phyloP scores from a whole-genome alignment of 179 eudicot species.

The Patellifolia procumbens region DNA sequence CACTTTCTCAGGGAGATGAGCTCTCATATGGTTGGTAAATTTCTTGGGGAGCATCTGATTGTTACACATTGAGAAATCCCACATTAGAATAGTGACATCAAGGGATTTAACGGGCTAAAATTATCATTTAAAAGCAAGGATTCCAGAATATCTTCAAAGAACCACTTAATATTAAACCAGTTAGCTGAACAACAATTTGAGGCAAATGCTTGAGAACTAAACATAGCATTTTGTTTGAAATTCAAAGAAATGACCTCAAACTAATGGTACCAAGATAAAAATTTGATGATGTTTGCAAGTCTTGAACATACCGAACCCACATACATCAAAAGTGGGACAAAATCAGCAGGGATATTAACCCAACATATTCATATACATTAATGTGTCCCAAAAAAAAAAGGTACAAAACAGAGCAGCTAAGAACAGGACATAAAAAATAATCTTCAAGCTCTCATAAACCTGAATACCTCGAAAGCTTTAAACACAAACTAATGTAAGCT shows the following conservation, averaged over 20 bases:
- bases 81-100: not conserved
- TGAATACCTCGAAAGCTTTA: not conserved
- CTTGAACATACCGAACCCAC: not conserved
- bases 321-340: no score
- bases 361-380: no score
- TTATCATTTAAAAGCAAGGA: not conserved
- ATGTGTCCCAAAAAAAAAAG: no score
- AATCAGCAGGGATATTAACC: not conserved
- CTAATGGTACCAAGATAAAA: no score
- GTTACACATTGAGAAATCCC: not conserved
- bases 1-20: slow-evolving; percentile 28
- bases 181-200: not conserved
- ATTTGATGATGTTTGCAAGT: no score
- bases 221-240: not conserved
- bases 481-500: not conserved
- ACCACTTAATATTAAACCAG: not conserved
- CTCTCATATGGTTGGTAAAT: slow-evolving; percentile 37
- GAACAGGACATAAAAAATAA: not conserved
- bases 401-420: not conserved
- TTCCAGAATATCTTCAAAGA: not conserved
- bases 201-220: not conserved
- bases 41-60: slow-evolving; percentile 51
- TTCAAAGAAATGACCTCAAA: no score
- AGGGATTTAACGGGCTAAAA: not conserved
- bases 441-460: not conserved